These are phyloP conservation scores for Dothistroma pini DNA, from an alignment of 2,329 filamentous ascomycete genomes.

Conservation along the genomic window DNA sequence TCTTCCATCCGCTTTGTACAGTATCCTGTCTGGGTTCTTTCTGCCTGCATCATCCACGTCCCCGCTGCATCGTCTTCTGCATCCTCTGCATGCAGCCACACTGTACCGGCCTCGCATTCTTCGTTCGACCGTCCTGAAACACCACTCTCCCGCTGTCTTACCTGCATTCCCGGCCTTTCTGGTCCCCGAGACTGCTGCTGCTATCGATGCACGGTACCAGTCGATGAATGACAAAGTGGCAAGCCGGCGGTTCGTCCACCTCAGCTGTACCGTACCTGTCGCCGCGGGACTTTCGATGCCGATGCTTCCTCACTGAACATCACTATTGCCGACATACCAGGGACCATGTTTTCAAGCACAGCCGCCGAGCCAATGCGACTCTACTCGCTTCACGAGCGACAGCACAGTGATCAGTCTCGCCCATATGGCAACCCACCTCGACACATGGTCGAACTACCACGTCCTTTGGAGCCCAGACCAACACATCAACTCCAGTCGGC, in stretches of 20 bases:
- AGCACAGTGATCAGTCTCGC: slow-evolving; percentile 13
- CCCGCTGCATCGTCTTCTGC: slow-evolving; percentile 1
- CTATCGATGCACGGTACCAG: slow-evolving; percentile 2
- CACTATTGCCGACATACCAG: slow-evolving; percentile 4
- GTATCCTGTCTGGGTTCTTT: not conserved
- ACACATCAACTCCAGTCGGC: slow-evolving; percentile 19
- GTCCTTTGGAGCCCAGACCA: slow-evolving; percentile 28
- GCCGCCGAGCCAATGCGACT: slow-evolving; percentile 9
- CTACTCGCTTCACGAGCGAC: slow-evolving; percentile 20
- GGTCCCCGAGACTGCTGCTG: slow-evolving; percentile 4
- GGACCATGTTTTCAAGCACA: slow-evolving; percentile 14
- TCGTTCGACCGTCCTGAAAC: not conserved
- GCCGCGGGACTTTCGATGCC: slow-evolving; percentile 6
- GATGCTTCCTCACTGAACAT: slow-evolving; percentile 5
- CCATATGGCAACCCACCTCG: slow-evolving; percentile 16
- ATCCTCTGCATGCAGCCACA: slow-evolving; percentile 8
- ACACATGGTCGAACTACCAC: slow-evolving; percentile 23
- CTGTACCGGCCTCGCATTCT: not conserved
- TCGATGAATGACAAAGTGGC: not conserved
- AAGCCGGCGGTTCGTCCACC: not conserved
- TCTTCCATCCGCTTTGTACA: slow-evolving; percentile 1
- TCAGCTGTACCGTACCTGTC: not conserved
- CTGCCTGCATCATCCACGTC: slow-evolving; percentile 1
- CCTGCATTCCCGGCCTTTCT: not conserved
- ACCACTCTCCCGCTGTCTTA: not conserved